Base-by-base conservation (phyloP, 2,329 filamentous ascomycete species). In the Aureobasidium vineae region DNA sequence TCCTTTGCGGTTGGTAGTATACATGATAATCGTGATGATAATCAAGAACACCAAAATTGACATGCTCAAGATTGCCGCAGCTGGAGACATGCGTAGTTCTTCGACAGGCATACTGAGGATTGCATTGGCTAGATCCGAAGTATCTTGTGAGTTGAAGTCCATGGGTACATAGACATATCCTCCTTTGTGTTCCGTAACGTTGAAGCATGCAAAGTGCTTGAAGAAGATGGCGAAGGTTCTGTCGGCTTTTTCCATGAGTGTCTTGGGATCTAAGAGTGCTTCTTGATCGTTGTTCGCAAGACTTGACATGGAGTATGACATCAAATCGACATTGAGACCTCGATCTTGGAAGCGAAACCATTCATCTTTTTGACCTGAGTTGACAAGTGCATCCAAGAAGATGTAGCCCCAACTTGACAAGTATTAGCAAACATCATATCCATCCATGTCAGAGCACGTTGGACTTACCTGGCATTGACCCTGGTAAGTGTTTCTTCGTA, bases 251-350 rank as follows among this genome's bases (percentile, higher is more conserved):
- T 41, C 26, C 36, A 43, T 43, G 13, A 43, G 54, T 19, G 15
- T 59, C 6, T 43, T 3, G 8, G 54, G 38, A n/a, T 43, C 38
- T 2, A 43, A 23, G 1, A 59, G 40, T 10, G 54, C 54, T 10
- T 59, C 11, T 15, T 28, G 13, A n/a, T 43, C n/a, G 21, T 61
- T 50, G 11, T 61, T 50, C 7, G 43, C 57, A 3, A 61, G 28
- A 2, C 16, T 5, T 5, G 50, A 21, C 57, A 61, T 61, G 21
- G 41, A 61, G 11, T 61, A 61, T 6, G 57, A 61, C 57, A 61
- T 61, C 41, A 61, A 19, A 40, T 61, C 57, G 19, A 45, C 26
- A n/a, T 61, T 61, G 3, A 61, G 19, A 33, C 43, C 57, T 26
- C 16, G 11, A 3, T 28, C 41, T 50, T 50, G 57, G 36, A 49